Base-by-base conservation (phyloP, 2,329 filamentous ascomycete species). In the Talaromyces atroroseus region DNA sequence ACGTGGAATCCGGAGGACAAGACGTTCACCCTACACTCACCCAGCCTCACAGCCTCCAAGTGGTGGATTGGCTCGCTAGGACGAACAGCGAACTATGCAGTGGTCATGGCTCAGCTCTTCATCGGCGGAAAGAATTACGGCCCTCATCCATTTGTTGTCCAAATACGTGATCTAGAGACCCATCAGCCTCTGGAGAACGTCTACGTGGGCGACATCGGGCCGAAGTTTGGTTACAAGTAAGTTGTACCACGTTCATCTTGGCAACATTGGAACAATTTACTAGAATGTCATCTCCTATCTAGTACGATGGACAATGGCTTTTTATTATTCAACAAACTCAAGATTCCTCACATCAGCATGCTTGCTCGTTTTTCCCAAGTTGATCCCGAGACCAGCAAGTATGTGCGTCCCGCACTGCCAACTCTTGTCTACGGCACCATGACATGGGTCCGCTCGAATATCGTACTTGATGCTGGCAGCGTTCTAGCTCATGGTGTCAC, bases 61-160 rank as follows among this genome's bases (percentile, higher is more conserved):
- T 92, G 88, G 88, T 92, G 89, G 89, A 90, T 90, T 63, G 89
- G 89, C 1, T 88, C 87, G 11, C 78, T 92, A 3, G 89, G 88
- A 52, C 80, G 86, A 63, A 86, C 85, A 2, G 88, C 89, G 46
- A 92, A 89, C 68, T 80, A 90, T 66, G 88, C 88, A 1, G 83
- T 89, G 2, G 87, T 92, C 3, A 90, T 92, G 80, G 88, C 89
- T 0, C 88, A 91, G 71, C 78, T 92, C 26, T 81, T 85, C 60
- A 80, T 90, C 59, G 75, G 77, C 58, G 87, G 86, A 62, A 88
- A 87, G 72, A 74, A 78, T 18, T 85, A 84, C 61, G 88, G 89
- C 0, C 88, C 88, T 38, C 88, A 92, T 65, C 87, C 88, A 0
- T 92, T 92, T 66, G 80, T 92, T 10, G 86, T 90, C 5, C 88